Base-by-base conservation (phyloP, 2,329 filamentous ascomycete genomes). In the Anthostomella pinea region DNA sequence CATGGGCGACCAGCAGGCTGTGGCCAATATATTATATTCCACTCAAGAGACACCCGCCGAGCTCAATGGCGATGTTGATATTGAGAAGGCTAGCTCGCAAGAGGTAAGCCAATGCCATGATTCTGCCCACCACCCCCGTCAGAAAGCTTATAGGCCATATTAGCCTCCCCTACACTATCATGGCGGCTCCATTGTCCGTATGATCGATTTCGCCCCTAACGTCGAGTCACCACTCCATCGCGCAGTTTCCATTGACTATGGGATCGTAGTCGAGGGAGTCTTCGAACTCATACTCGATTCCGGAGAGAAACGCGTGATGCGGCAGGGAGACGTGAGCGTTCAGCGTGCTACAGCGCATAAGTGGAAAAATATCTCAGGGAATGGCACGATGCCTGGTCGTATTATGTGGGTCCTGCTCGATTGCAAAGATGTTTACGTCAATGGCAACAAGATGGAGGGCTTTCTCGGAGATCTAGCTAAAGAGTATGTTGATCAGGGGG, bases 171-270 rank as follows among this genome's bases (percentile, higher is more conserved):
- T 43, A 2, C 39, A 38, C 18, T 16, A 38, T 28, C 62, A 64
- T 6, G 48, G 50, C 6, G 67, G 67, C n/a, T 62, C 40, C 9
- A 30, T 49, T 2, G 21, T 32, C 9, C 41, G 48, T 20, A 44
- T 51, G 43, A 36, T 48, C 13, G 48, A 51, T 10, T 51, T 49
- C 15, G 41, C 8, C 0, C 46, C 48, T 0, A 38, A 26, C 3
- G 23, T 21, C 6, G 35, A 22, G 14, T 46, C 43, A 1, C 46
- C 46, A 1, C 8, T 45, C 23, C 46, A 49, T 22, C 41, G 46
- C 2, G 45, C 39, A 1, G 4, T 40, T 8, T 15, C 35, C 4
- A 21, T 49, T 8, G 48, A 49, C 31, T 46, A 48, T 25, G 48
- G 37, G 17, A 22, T 48, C 13, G 46, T 51, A 3, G 5, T 51